Conservation (phyloP, 2,329 filamentous ascomycete genomes). For the Grosmannia penicillata region DNA sequence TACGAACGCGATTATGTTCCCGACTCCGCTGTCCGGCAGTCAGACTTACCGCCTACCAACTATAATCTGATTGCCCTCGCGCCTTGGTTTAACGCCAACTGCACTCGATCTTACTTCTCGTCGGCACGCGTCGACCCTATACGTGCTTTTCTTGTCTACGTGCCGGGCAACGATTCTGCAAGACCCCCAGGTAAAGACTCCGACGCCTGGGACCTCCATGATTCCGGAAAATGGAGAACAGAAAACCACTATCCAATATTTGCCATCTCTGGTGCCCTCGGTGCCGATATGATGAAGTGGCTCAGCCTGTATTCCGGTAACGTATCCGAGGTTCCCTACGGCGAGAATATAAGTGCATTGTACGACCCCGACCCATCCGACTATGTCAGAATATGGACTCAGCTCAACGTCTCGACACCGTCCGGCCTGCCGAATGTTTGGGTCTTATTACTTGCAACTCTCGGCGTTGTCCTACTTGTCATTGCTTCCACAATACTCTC, state of each 20-base stretch:
- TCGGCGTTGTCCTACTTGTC: slow-evolving; percentile 55
- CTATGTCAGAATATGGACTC: slow-evolving; percentile 46
- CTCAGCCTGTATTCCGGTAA: slow-evolving; percentile 67
- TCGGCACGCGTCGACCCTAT: slow-evolving; percentile 43
- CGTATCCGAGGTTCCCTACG: slow-evolving; percentile 45
- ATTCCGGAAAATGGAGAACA: slow-evolving; percentile 55
- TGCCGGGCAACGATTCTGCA: slow-evolving; percentile 36
- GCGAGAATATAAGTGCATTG: slow-evolving; percentile 36
- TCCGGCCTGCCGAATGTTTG: slow-evolving; percentile 57
- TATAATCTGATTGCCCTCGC: slow-evolving; percentile 70
- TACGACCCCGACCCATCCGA: slow-evolving; percentile 41
- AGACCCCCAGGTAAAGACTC: slow-evolving; percentile 53
- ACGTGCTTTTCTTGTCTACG: slow-evolving; percentile 50
- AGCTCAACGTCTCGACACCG: slow-evolving; percentile 31
- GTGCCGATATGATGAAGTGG: slow-evolving; percentile 53
- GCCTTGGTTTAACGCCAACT: slow-evolving; percentile 67
- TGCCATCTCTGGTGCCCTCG: slow-evolving; percentile 56
- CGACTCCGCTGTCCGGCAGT: slow-evolving; percentile 54
- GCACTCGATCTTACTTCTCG: slow-evolving; percentile 57
- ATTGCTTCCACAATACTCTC: slow-evolving; percentile 50
- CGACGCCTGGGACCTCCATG: slow-evolving; percentile 53
- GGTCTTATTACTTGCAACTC: slow-evolving; percentile 60
- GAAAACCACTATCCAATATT: slow-evolving; percentile 69
- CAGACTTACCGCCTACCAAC: slow-evolving; percentile 52
- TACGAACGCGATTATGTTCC: slow-evolving; percentile 54